These are phyloP conservation scores for Globisporangium iwayamae DNA, from an alignment of 352 stramenopile species.

Conservation along the genomic window DNA sequence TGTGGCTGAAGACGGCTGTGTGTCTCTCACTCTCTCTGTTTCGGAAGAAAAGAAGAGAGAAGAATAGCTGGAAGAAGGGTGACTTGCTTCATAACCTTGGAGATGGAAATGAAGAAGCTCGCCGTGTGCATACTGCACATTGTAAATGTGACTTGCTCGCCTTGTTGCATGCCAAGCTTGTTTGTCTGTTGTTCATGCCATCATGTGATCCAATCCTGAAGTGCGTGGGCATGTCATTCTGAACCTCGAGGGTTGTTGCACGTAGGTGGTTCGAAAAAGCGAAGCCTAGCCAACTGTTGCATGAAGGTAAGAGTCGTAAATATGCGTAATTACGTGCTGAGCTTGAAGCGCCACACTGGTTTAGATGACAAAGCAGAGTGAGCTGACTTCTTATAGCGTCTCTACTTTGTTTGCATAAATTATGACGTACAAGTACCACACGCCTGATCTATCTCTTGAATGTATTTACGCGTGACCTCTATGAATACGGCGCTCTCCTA, in stretches of 20 bases:
- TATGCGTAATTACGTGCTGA: slow-evolving; percentile 30
- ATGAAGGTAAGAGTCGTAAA: background rate
- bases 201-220: no score
- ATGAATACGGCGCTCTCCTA: no score
- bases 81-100: background rate
- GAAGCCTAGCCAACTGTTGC: background rate
- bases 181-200: no score
- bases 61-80: background rate
- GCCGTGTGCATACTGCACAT: background rate
- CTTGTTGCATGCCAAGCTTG: background rate
- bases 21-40: background rate
- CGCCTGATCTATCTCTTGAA: no score
- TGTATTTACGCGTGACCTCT: no score
- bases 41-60: background rate
- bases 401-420: no score
- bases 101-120: background rate
- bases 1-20: background rate
- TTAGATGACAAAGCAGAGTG: background rate
- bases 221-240: no score
- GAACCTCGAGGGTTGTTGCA: background rate
- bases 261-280: slow-evolving; percentile 13
- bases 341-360: slow-evolving; percentile 25
- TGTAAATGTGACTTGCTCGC: background rate
- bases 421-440: no score
- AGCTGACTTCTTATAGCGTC: background rate